Evolutionary conservation across 371 early-diverging fungal species (phyloP), one percentile per base, ranked within the genome.

Genomic region (Phascolomyces articulosus): DNA sequence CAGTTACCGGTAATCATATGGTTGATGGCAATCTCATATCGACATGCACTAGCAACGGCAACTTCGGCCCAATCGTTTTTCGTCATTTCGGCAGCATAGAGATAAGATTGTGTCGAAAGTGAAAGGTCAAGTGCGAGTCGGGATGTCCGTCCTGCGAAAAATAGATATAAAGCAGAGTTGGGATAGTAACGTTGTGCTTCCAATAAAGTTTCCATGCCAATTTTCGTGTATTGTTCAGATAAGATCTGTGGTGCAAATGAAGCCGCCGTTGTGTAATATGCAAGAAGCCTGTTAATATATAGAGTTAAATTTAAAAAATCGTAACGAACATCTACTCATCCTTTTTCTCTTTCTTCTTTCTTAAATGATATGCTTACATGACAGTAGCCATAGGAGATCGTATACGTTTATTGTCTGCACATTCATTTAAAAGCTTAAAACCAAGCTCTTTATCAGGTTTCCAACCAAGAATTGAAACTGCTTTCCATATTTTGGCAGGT

Each of bases 1-100:
- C 87, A 88, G 40, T 87, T 76, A 23, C 82, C 70, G 7, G 77
- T 69, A 23, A 88, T 73, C 59, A 84, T 75, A 60, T 83, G 83
- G 44, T 86, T 88, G 40, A 86, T 58, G 11, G 82, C 86, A 13
- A 87, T 70, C 59, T 88, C 87, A 68, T 86, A 87, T 26, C 81
- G 74, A 40, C 85, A 82, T 23, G 85, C 53, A 18, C 80, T 76
- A 26, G 77, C 75, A 0, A 88, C 60, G 31, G 87, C 84, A 1
- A 75, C 70, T 55, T 77, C 77, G 40, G 85, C 83, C 67, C 74
- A 75, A 56, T 82, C 82, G 13, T 68, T 66, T 10, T 69, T 64
- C 40, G 75, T 73, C 34, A 77, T 71, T 40, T 82, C 79, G 11
- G 72, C 70, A 10, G 82, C 74, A 68, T 72, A 79, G 4, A 77